Conservation (phyloP, 495 filamentous ascomycete species). For the Sphaerosporella brunnea region DNA sequence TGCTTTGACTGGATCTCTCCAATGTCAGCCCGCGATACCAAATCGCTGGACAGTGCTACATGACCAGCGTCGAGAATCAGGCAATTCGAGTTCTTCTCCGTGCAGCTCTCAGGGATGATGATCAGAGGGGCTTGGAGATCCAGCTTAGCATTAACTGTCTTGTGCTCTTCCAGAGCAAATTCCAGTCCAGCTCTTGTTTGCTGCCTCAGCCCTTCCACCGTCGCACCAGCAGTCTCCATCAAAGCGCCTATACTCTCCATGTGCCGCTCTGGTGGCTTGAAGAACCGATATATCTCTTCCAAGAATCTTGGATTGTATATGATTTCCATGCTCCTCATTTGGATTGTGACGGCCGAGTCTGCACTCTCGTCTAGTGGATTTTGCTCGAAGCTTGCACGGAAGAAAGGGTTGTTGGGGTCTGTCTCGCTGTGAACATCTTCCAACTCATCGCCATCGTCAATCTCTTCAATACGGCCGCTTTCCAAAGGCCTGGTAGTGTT, state of each 20-base stretch:
- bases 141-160: conserved; percentile 88
- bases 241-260: conserved; percentile 95
- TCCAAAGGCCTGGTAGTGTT: conserved; percentile 45
- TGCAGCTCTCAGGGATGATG: conserved; percentile 87
- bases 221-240: conserved; percentile 85
- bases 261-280: conserved; percentile 85
- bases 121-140: conserved; percentile 92
- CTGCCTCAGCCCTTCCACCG: conserved; percentile 80
- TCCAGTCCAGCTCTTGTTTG: conserved; percentile 91
- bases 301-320: conserved; percentile 91
- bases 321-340: conserved; percentile 87
- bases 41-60: conserved; percentile 76
- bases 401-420: conserved; percentile 56
- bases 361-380: conserved; percentile 85
- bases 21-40: conserved; percentile 78
- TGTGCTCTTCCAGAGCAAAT: conserved; percentile 91
- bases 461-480: conserved; percentile 40
- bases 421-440: conserved; percentile 25
- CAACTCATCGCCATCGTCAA: conserved; percentile 33
- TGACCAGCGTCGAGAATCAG: conserved; percentile 93
- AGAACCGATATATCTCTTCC: conserved; percentile 78
- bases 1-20: conserved; percentile 82
- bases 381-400: conserved; percentile 79
- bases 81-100: conserved; percentile 57
- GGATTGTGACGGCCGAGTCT: conserved; percentile 73